These are phyloP conservation scores for Amorphotheca resinae DNA, from an alignment of 495 filamentous ascomycete genomes.

Conservation along the genomic window DNA sequence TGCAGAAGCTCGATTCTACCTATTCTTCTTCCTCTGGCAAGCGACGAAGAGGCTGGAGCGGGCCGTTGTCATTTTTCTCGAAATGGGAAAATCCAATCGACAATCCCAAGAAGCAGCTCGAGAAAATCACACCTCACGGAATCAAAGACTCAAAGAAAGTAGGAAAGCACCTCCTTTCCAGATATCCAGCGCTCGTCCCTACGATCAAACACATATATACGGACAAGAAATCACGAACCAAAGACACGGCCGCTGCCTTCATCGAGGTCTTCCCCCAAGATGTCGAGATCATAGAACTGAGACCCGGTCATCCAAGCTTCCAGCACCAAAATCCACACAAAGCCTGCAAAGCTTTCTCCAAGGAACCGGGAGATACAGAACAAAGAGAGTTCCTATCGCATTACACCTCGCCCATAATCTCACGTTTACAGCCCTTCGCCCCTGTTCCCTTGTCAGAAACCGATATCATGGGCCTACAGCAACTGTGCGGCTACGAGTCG, in stretches of 20 bases:
- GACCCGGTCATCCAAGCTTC: conserved; percentile 8
- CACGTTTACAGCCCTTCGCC: conserved; percentile 5
- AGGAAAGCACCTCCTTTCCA: conserved; percentile 27
- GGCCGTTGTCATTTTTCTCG: conserved; percentile 11
- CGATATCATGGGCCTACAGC: conserved; percentile 17
- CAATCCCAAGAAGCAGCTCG: conserved; percentile 13
- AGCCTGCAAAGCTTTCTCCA: conserved; percentile 15
- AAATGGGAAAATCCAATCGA: conserved; percentile 16
- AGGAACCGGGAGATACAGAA: conserved; percentile 12
- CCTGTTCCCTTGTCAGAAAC: conserved; percentile 9
- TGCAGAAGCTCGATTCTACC: conserved; percentile 14
- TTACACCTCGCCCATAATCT: conserved; percentile 8
- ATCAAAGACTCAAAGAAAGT: conserved; percentile 10
- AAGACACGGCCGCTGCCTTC: conserved; percentile 15
- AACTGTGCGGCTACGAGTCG: conserved; percentile 15
- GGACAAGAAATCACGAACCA: conserved; percentile 13
- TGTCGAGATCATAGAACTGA: conserved; percentile 10
- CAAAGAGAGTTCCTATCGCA: conserved; percentile 1
- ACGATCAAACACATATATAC: conserved; percentile 15
- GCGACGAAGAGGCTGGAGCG: conserved; percentile 13
- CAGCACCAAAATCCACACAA: conserved; percentile 15
- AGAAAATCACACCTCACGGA: conserved; percentile 13
- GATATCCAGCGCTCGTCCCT: conserved; percentile 25
- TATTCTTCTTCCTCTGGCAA: conserved; percentile 1
- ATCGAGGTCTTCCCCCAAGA: conserved; percentile 11